Base-by-base conservation (phyloP, 2,329 filamentous ascomycete species). In the Pseudogymnoascus sp. region DNA sequence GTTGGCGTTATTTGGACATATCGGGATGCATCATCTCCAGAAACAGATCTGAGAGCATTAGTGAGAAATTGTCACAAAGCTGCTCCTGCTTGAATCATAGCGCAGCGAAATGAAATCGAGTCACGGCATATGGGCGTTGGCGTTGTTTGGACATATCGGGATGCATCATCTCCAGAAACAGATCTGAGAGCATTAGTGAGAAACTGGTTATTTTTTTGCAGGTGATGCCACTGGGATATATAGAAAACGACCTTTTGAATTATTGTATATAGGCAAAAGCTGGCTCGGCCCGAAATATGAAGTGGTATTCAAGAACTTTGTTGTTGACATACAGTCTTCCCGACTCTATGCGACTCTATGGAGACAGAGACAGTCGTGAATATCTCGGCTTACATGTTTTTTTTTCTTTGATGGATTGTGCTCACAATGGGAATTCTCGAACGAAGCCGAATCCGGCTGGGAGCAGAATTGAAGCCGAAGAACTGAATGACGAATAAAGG, bases 121-220 rank as follows among this genome's bases (percentile, higher is more conserved):
- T 33, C 49, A 55, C 49, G 29, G 49, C 49, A 55, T 55, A 33
- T 55, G 49, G 49, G 49, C 49, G 49, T 55, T 21, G 49, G 49
- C 49, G 49, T 55, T 55, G 49, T 55, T 55, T 55, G 49, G 29
- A 33, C 49, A 55, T 55, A 19, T 19, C 11, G 49, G 49, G 49
- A 33, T 55, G 29, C 49, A 55, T 55, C 49, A 55, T 55, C 29
- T 55, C 49, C 49, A 55, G 49, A 55, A 55, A 55, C 26, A 55
- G 49, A 55, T 55, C 49, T 55, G 49, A 33, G 49, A 55, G 49
- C 26, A 55, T 55, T 55, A 55, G 49, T 55, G 49, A 55, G 49
- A 55, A 55, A 55, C 29, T 14, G 10, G 26, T 52, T 52, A n/a
- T 33, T 55, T 31, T 21, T 33, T 33, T 33, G 26, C 5, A n/a